Conservation (phyloP, 495 filamentous ascomycete genomes). For the Talaromyces adpressus region DNA sequence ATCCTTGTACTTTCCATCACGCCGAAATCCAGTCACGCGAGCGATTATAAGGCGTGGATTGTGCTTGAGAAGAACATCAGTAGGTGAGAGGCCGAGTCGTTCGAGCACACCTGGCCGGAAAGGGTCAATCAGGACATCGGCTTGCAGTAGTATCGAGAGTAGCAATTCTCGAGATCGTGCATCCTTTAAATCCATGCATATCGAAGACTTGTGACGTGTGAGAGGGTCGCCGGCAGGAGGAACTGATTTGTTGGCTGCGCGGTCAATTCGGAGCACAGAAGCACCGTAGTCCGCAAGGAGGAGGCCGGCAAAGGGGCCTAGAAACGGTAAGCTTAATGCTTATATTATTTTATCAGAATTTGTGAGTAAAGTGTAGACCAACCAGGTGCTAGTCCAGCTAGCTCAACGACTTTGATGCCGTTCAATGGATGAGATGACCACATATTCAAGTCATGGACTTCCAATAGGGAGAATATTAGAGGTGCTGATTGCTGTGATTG, state of each 20-base stretch:
- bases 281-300: constrained; percentile 87
- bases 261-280: constrained; percentile 80
- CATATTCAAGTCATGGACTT: background rate
- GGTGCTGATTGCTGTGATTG: background rate
- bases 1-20: constrained; percentile 71
- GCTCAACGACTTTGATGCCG: constrained; percentile 77
- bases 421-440: constrained; percentile 45
- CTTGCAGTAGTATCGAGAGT: constrained; percentile 49
- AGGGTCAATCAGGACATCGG: constrained; percentile 85
- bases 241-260: constrained; percentile 33
- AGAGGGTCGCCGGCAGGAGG: constrained; percentile 52
- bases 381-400: constrained; percentile 88
- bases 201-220: constrained; percentile 69
- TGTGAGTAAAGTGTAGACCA: constrained; percentile 12
- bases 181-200: constrained; percentile 71
- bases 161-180: constrained; percentile 53
- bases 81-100: constrained; percentile 66
- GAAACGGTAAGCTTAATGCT: background rate
- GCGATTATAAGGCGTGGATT: constrained; percentile 79
- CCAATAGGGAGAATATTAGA: background rate
- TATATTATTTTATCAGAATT: constrained; percentile 1
- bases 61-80: constrained; percentile 45
- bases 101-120: constrained; percentile 89
- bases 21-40: constrained; percentile 81
- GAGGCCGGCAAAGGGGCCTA: constrained; percentile 83